Evolutionary conservation across 139 green algal species (phyloP).

Genomic region (Chlorella sorokiniana): DNA sequence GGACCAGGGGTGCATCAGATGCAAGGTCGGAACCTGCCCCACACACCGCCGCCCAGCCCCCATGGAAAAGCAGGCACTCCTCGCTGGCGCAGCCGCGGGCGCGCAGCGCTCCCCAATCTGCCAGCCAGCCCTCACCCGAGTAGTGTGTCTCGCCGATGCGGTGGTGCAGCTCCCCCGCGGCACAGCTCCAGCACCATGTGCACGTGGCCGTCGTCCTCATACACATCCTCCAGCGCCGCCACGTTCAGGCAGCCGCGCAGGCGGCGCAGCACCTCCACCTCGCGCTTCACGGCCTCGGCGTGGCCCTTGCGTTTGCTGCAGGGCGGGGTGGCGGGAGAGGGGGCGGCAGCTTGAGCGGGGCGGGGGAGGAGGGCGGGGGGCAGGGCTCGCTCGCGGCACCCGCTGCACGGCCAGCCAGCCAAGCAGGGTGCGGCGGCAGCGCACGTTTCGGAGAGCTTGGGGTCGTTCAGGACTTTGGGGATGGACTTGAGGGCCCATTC

Average conservation of each 20-base stretch:
- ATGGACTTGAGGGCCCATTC: slow-evolving; percentile 49
- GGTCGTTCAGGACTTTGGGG: slow-evolving; percentile 41
- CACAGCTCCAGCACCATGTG: slow-evolving; percentile 93
- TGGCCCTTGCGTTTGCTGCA: slow-evolving; percentile 71
- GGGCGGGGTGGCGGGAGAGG: too few species aligned
- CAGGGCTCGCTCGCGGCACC: too few species aligned
- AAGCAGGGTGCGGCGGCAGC: neutral
- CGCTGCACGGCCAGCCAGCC: neutral
- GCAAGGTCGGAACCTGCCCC: too few species aligned
- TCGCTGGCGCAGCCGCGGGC: too few species aligned
- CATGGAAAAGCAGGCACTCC: neutral
- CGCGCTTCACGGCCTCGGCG: slow-evolving; percentile 75
- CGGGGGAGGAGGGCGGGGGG: neutral
- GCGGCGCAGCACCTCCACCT: slow-evolving; percentile 67
- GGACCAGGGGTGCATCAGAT: too few species aligned
- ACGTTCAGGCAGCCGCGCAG: slow-evolving; percentile 76
- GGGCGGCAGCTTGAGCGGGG: too few species aligned
- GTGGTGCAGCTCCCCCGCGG: slow-evolving; percentile 81
- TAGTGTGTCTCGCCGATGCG: slow-evolving; percentile 72
- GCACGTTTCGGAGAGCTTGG: slow-evolving; percentile 35
- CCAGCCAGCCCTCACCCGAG: slow-evolving; percentile 53
- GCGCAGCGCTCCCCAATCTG: too few species aligned
- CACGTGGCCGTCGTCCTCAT: slow-evolving; percentile 78
- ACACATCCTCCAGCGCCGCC: slow-evolving; percentile 46
- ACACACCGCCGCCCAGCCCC: neutral